Percentiles rank a stretch among this genome's conserved stretches.
Conservation (phyloP, 768 basidiomycete genomes). For the Trametes elegans region DNA sequence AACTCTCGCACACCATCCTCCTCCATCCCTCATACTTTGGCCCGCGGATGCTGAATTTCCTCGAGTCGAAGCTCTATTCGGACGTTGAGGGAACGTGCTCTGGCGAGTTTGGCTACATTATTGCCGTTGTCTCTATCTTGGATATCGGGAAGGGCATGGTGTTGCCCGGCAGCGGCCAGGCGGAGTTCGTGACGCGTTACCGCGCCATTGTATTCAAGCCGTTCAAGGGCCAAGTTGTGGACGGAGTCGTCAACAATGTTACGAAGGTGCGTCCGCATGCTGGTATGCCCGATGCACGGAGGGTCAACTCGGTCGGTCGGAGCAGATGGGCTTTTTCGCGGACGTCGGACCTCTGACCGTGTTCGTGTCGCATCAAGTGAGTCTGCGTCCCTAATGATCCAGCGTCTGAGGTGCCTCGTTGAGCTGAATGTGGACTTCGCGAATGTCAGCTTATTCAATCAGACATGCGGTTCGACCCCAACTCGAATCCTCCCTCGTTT, state of each 20-base stretch:
- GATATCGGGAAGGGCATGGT: conserved; percentile 95
- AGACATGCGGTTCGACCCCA: conserved; percentile 93
- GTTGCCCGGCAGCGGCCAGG: conserved; percentile 87
- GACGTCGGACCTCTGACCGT: conserved; percentile 93
- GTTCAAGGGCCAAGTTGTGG: conserved; percentile 99
- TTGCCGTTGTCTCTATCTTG: conserved; percentile 85
- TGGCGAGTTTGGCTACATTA: conserved; percentile 93
- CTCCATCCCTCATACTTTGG: conserved; percentile 99
- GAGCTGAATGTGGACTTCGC: background rate
- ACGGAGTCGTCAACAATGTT: conserved; percentile 93
- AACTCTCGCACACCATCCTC: conserved; percentile 95
- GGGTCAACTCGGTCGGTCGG: background rate
- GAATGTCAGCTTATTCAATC: conserved; percentile 78
- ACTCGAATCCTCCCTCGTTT: conserved; percentile 95
- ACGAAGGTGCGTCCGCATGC: conserved; percentile 67
- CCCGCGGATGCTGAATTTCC: conserved; percentile 89
- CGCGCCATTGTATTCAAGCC: conserved; percentile 98
- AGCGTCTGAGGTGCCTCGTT: background rate
- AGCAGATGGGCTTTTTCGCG: conserved; percentile 97
- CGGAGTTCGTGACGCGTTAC: conserved; percentile 93
- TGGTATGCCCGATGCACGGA: background rate
- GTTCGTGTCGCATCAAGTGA: conserved; percentile 94
- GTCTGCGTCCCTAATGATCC: conserved; percentile 24
- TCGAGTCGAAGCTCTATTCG: conserved; percentile 89
- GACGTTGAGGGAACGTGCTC: conserved; percentile 98